A percentile compares a stretch with the other conserved stretches of the same genome.
Evolutionary conservation across 176 grass and related monocot genomes (phyloP).

Genomic region (Triticum turgidum): DNA sequence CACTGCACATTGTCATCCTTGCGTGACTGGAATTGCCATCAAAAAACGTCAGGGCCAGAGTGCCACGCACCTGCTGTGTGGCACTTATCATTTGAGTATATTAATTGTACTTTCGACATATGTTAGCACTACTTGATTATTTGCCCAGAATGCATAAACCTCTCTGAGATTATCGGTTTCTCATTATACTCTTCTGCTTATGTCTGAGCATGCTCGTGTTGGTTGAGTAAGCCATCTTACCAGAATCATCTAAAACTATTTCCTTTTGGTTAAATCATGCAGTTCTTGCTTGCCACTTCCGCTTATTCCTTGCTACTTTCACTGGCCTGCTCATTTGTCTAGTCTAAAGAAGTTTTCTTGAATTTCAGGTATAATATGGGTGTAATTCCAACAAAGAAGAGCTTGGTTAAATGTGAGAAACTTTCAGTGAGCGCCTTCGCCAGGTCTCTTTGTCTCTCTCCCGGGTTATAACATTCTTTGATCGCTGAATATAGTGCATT

Average conservation of each 20-base stretch:
- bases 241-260: background rate
- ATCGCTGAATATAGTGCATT: background rate
- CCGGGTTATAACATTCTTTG: background rate
- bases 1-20: too few relatives aligned
- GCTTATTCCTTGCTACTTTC: background rate
- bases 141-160: background rate
- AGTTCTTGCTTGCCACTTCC: background rate
- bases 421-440: conserved; percentile 75
- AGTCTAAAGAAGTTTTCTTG: background rate
- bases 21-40: too few relatives aligned
- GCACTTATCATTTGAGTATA: too few relatives aligned
- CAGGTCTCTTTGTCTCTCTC: conserved; percentile 43
- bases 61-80: too few relatives aligned
- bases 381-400: conserved; percentile 70
- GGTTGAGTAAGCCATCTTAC: background rate
- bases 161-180: background rate
- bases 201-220: background rate
- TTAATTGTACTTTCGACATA: too few relatives aligned
- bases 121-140: too few relatives aligned
- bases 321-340: background rate
- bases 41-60: too few relatives aligned
- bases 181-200: background rate
- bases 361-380: conserved; percentile 83
- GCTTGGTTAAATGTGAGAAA: conserved; percentile 64
- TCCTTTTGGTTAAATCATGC: background rate